Base-by-base conservation (phyloP, 768 basidiomycete genomes). In the Rhodotorula taiwanensis region DNA sequence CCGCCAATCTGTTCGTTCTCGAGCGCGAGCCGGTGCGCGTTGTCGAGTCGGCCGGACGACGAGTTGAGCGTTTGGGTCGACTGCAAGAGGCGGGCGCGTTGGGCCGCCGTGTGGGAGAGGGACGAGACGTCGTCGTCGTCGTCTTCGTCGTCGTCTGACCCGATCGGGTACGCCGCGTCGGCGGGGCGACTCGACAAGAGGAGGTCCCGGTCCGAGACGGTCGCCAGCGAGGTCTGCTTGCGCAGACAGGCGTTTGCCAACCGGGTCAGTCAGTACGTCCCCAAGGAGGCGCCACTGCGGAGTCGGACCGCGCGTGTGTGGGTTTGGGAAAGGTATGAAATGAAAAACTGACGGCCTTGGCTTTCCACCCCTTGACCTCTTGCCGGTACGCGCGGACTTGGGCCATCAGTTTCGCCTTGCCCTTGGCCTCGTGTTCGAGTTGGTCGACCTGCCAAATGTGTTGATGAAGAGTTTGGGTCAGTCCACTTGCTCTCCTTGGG, bases 1-100 rank as follows among this genome's bases (percentile, higher is more conserved):
- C 75, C 76, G 0, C 78, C 78, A 21, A 79, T 74, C 70, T 76
- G 75, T 54, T 79, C 78, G 13, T 76, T 77, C 72, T 79, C 78
- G 36, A 76, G 62, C 11, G 78, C 77, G 16, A 77, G 75, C n/a
- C 77, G 67, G 43, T 77, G 75, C 1, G 76, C 74, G 55, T 77
- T 77, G 30, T 77, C 76, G 21, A 79, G 62, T 33, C 78, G 63
- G 25, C 70, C 64, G 13, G 72, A 66, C 4, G 69, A 60, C 16
- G 51, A 43, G 25, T 49, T 43, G 41, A 70, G 54, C 0, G 43
- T 47, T 27, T 36, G 36, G 21, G 60, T 62, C n/a, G 64, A 55
- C 31, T 56, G 33, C 28, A 70, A 52, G 9, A 70, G 57, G 9
- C 64, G 55, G 5, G 62, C 49, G 8, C 64, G 64, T 14, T 58